Evolutionary conservation across 1,139 yeast species (phyloP), one percentile per base, ranked within the genome.

Genomic region (Kodamaea derodonti): DNA sequence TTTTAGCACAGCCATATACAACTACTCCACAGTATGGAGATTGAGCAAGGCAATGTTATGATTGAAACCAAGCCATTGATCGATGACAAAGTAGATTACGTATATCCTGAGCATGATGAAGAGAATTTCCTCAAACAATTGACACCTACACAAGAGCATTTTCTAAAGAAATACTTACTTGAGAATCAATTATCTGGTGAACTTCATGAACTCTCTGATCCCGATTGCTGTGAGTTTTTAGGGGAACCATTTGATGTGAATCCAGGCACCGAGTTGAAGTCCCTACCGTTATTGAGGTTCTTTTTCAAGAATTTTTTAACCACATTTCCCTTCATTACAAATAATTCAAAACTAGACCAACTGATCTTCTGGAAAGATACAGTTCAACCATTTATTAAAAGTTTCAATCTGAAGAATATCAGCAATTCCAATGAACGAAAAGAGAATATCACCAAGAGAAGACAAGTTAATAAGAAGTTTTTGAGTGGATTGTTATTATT

Each of bases 361-460:
- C 58, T 60, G 14, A 61, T 62, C 32, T 85, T 90, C 51, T 90
- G 97, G 97, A 77, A 76, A 39, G 69, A 68, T 30, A 81, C 82
- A 25, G 81, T 87, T 1, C 96, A 88, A 55, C 79, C 79, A 26
- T 87, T 88, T 52, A 72, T 84, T 47, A 94, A 86, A 51, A 75
- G 80, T 39, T 80, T 90, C 58, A 84, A 84, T 54, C 60, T 70
- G 20, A 78, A 84, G 53, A 77, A 78, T 27, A 75, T 88, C n/a
- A 57, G 66, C 37, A 76, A 84, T 45, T 74, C 84, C 14, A 72
- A 83, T 16, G 84, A 80, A 36, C 85, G 92, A 45, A 65, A 84
- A 26, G 86, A 83, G 13, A 79, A 80, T 42, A 62, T 75, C 23
- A 82, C 95, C 2, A 87, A 87, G 52, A 69, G 97, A 32, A 72